Percentiles rank a stretch among this genome's conserved stretches.
Evolutionary conservation across 768 basidiomycete species (phyloP).

Genomic region (Podaxis sp.): DNA sequence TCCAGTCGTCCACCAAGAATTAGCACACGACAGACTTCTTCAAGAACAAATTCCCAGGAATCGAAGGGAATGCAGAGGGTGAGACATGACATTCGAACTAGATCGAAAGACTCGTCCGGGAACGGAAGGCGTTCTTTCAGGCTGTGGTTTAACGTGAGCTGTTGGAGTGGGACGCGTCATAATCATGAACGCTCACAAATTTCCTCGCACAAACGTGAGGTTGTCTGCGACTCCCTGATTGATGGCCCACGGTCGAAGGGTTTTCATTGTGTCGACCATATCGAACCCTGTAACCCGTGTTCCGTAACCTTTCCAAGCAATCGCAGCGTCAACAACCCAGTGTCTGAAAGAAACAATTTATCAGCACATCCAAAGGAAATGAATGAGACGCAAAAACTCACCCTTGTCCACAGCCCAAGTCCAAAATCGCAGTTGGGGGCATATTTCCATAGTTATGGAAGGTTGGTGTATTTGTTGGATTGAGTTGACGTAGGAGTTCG

Average conservation of each 20-base stretch:
- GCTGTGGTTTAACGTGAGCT: slow-evolving; percentile 30
- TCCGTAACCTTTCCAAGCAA: slow-evolving; percentile 52
- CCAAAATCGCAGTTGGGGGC: slow-evolving; percentile 56
- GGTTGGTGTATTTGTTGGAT: slow-evolving; percentile 49
- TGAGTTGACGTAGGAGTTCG: slow-evolving; percentile 54
- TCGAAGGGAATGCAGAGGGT: slow-evolving; percentile 56
- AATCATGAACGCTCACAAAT: slow-evolving; percentile 54
- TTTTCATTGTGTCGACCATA: slow-evolving; percentile 43
- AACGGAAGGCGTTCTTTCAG: slow-evolving; percentile 63
- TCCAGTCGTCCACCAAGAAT: slow-evolving; percentile 63
- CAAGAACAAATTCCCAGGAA: slow-evolving; percentile 58
- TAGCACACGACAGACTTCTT: slow-evolving; percentile 63
- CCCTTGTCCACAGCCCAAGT: slow-evolving; percentile 75
- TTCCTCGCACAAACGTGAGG: slow-evolving; percentile 55
- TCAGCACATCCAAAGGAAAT: background rate
- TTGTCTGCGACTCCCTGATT: slow-evolving; percentile 35
- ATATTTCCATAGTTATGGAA: slow-evolving; percentile 52
- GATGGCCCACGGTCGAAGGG: slow-evolving; percentile 34
- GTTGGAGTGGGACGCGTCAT: background rate
- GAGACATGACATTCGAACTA: slow-evolving; percentile 73
- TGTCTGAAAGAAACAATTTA: slow-evolving; percentile 23
- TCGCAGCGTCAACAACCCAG: slow-evolving; percentile 68
- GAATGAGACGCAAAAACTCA: slow-evolving; percentile 14
- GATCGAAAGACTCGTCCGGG: slow-evolving; percentile 57
- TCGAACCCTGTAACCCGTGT: slow-evolving; percentile 65